A percentile compares a stretch with the other conserved stretches of the same genome.
Conservation (phyloP, 2,329 filamentous ascomycete genomes). For the Stemphylium beticola region DNA sequence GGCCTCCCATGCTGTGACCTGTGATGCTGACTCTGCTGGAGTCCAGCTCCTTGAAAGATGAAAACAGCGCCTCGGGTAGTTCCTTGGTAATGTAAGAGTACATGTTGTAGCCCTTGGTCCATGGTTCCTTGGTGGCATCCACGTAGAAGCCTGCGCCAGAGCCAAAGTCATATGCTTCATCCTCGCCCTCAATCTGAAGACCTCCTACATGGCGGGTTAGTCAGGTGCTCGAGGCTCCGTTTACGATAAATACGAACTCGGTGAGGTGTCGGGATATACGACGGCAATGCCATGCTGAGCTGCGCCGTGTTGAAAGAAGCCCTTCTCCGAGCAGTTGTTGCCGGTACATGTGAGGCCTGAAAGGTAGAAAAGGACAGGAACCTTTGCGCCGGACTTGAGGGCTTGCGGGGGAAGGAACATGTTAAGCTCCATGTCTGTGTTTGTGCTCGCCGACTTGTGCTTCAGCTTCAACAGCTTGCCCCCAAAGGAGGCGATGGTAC, state of each 20-base stretch:
- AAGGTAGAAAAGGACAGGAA: conserved; percentile 90
- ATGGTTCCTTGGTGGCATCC: conserved; percentile 79
- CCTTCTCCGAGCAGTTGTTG: conserved; percentile 77
- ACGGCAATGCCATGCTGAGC: conserved; percentile 84
- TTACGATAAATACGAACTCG: conserved; percentile 61
- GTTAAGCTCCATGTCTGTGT: conserved; percentile 90
- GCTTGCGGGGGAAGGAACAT: conserved; percentile 85
- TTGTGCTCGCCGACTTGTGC: conserved; percentile 78
- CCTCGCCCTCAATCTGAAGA: conserved; percentile 79
- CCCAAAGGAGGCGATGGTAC: conserved; percentile 88
- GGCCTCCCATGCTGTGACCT: conserved; percentile 96
- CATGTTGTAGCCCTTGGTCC: conserved; percentile 84
- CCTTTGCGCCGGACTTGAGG: conserved; percentile 61
- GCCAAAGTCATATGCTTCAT: conserved; percentile 91
- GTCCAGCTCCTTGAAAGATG: conserved; percentile 75
- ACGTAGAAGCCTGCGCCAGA: conserved; percentile 93
- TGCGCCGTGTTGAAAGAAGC: conserved; percentile 89
- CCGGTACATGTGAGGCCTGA: conserved; percentile 94
- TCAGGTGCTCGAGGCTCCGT: background rate
- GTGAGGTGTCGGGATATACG: conserved; percentile 93
- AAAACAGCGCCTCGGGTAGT: conserved; percentile 79
- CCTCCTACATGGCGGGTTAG: conserved; percentile 61
- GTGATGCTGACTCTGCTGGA: conserved; percentile 76
- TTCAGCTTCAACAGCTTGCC: conserved; percentile 94
- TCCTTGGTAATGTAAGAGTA: conserved; percentile 90